These are phyloP conservation scores for Fusarium compactum DNA, from an alignment of 2,329 filamentous ascomycete genomes.

Conservation along the genomic window DNA sequence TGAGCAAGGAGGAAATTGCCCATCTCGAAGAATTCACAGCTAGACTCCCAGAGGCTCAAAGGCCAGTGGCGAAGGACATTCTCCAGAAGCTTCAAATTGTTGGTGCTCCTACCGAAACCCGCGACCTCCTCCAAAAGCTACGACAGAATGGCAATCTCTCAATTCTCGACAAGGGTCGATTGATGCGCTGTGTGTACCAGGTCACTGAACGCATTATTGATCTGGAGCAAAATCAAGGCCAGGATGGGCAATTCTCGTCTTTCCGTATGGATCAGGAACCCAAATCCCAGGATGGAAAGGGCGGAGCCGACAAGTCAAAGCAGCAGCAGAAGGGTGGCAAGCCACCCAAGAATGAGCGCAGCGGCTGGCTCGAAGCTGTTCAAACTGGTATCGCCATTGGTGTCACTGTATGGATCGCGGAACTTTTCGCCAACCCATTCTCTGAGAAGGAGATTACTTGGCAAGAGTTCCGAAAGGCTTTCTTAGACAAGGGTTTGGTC, in stretches of 20 bases:
- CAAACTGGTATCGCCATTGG: slow-evolving; percentile 57
- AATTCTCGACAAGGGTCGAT: slow-evolving; percentile 54
- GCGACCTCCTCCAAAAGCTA: slow-evolving; percentile 67
- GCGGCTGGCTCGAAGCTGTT: slow-evolving; percentile 53
- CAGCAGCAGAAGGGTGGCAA: slow-evolving; percentile 53
- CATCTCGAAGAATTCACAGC: slow-evolving; percentile 71
- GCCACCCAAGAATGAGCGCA: slow-evolving; percentile 49
- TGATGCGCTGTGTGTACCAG: slow-evolving; percentile 54
- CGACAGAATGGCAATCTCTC: slow-evolving; percentile 66
- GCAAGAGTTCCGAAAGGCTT: slow-evolving; percentile 95
- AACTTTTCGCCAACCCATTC: slow-evolving; percentile 56
- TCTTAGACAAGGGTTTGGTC: slow-evolving; percentile 94
- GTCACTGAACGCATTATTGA: slow-evolving; percentile 54
- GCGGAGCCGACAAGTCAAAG: slow-evolving; percentile 42
- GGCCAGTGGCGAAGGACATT: slow-evolving; percentile 68
- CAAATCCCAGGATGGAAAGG: slow-evolving; percentile 42
- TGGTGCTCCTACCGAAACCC: slow-evolving; percentile 77
- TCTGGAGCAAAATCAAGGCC: slow-evolving; percentile 42
- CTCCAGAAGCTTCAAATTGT: slow-evolving; percentile 73
- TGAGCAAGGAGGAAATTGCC: slow-evolving; percentile 61
- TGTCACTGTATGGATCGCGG: slow-evolving; percentile 67
- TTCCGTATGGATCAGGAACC: slow-evolving; percentile 41
- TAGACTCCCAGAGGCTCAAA: slow-evolving; percentile 72
- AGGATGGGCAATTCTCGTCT: slow-evolving; percentile 35
- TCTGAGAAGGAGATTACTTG: slow-evolving; percentile 85